A percentile compares a stretch with the other conserved stretches of the same genome.
phyloP scores from a whole-genome alignment of 371 early-diverging fungal genomes.

The Batkoa obscura region DNA sequence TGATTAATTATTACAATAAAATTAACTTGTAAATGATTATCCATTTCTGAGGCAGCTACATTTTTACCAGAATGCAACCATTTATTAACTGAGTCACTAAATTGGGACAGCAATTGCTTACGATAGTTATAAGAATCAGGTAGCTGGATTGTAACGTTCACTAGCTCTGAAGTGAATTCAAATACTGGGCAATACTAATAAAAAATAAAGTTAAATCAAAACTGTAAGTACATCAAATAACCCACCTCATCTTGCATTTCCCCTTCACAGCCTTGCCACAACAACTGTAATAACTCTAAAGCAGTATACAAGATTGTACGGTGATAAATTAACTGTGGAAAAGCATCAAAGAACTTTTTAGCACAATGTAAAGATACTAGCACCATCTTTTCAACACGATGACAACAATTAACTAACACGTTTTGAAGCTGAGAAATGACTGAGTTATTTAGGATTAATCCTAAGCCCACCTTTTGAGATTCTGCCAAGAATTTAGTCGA shows the following conservation, averaged over 20 bases:
- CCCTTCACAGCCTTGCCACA: slow-evolving; percentile 63
- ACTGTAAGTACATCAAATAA: neutral
- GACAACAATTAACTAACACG: slow-evolving; percentile 40
- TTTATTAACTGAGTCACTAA: slow-evolving; percentile 37
- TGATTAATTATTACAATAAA: no score
- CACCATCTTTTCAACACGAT: slow-evolving; percentile 44
- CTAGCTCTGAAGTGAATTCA: slow-evolving; percentile 39
- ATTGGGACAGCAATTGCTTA: slow-evolving; percentile 34
- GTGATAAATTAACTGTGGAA: slow-evolving; percentile 59
- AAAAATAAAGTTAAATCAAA: neutral
- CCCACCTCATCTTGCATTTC: slow-evolving; percentile 49
- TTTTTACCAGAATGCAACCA: slow-evolving; percentile 41
- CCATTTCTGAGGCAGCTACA: slow-evolving; percentile 30
- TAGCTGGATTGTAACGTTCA: slow-evolving; percentile 44
- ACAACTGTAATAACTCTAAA: slow-evolving; percentile 52
- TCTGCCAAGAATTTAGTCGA: slow-evolving; percentile 11
- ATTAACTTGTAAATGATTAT: slow-evolving; percentile 17
- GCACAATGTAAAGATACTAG: slow-evolving; percentile 29
- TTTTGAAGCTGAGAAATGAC: slow-evolving; percentile 30
- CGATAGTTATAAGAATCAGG: slow-evolving; percentile 62
- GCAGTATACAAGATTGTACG: slow-evolving; percentile 31
- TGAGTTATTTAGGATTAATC: slow-evolving; percentile 23
- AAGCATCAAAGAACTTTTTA: slow-evolving; percentile 27
- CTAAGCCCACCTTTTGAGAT: slow-evolving; percentile 23
- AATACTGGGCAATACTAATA: slow-evolving; percentile 43